Conservation (phyloP, 1,139 yeast genomes). For the Oligophagozyma castellii region DNA sequence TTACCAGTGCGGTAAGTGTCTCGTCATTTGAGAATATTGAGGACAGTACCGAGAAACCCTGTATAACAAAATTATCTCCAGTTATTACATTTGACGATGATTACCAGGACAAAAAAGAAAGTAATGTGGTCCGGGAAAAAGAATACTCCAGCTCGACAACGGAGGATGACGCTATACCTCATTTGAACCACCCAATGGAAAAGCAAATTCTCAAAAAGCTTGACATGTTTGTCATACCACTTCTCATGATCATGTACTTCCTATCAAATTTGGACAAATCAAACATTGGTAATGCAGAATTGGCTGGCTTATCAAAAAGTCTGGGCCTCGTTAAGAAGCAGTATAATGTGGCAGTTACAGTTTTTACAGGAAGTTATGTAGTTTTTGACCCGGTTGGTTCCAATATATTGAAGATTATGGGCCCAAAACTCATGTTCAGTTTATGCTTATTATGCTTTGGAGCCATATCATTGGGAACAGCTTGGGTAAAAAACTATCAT, state of each 20-base stretch:
- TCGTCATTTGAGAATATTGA: too few relatives aligned
- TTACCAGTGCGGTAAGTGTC: too few relatives aligned
- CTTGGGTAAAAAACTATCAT: slow-evolving; percentile 32
- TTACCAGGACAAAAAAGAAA: too few relatives aligned
- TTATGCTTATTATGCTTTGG: slow-evolving; percentile 32
- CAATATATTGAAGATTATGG: slow-evolving; percentile 25
- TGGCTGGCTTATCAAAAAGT: slow-evolving; percentile 42
- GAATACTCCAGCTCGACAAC: slow-evolving; percentile 15
- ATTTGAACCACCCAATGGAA: slow-evolving; percentile 25
- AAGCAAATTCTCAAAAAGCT: slow-evolving; percentile 32
- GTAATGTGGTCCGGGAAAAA: too few relatives aligned
- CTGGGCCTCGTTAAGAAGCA: slow-evolving; percentile 34
- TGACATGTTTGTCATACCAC: slow-evolving; percentile 39
- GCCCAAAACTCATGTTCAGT: slow-evolving; percentile 23
- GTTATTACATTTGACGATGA: too few relatives aligned
- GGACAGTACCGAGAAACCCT: too few relatives aligned
- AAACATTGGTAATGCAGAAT: slow-evolving; percentile 46
- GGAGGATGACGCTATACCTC: slow-evolving; percentile 18
- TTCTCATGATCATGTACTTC: slow-evolving; percentile 39
- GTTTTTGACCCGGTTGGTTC: slow-evolving; percentile 42
- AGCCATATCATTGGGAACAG: slow-evolving; percentile 36
- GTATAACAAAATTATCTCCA: too few relatives aligned
- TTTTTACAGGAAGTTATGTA: slow-evolving; percentile 44
- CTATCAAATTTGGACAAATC: slow-evolving; percentile 45
- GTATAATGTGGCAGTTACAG: slow-evolving; percentile 40